Conservation (phyloP, 2,329 filamentous ascomycete species). For the Arthrobotrys sphaeroides region DNA sequence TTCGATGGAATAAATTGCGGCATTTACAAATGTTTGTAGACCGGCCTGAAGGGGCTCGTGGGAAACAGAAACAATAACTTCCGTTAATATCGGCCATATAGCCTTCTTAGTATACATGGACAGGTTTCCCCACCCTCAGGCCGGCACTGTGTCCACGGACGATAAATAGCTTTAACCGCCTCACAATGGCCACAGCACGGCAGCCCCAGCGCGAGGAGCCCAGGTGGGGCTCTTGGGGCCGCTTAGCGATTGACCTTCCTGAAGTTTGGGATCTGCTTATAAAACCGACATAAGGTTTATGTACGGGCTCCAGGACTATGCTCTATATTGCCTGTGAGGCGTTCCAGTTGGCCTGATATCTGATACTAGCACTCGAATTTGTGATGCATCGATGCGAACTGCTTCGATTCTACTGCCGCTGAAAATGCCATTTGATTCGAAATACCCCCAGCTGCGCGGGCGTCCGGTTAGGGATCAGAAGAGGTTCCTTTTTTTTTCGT, state of each 20-base stretch:
- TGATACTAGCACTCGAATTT: not conserved
- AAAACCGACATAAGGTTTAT: slow-evolving; percentile 37
- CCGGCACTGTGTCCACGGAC: not conserved
- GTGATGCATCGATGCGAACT: not conserved
- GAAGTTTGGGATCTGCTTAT: slow-evolving; percentile 42
- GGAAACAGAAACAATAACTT: slow-evolving; percentile 33
- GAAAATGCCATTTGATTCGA: not conserved
- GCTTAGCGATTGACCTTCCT: slow-evolving; percentile 53
- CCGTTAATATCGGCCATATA: slow-evolving; percentile 43
- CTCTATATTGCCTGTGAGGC: not conserved
- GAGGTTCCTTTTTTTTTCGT: not conserved
- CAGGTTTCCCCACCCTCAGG: slow-evolving; percentile 4
- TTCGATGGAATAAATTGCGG: slow-evolving; percentile 44
- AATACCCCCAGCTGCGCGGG: not conserved
- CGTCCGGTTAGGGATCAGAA: slow-evolving; percentile 30
- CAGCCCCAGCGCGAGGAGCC: slow-evolving; percentile 6
- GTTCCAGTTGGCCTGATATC: slow-evolving; percentile 18
- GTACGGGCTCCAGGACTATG: not conserved
- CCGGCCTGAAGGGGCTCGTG: slow-evolving; percentile 19
- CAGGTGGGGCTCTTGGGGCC: slow-evolving; percentile 41
- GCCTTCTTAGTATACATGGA: slow-evolving; percentile 13
- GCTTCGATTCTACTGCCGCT: not conserved
- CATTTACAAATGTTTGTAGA: slow-evolving; percentile 40
- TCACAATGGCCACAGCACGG: slow-evolving; percentile 1
- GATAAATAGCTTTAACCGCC: slow-evolving; percentile 37